A percentile compares a stretch with the other conserved stretches of the same genome.
These are phyloP conservation scores for Tephrocybe sp. DNA, from an alignment of 768 basidiomycete species.

Conservation along the genomic window DNA sequence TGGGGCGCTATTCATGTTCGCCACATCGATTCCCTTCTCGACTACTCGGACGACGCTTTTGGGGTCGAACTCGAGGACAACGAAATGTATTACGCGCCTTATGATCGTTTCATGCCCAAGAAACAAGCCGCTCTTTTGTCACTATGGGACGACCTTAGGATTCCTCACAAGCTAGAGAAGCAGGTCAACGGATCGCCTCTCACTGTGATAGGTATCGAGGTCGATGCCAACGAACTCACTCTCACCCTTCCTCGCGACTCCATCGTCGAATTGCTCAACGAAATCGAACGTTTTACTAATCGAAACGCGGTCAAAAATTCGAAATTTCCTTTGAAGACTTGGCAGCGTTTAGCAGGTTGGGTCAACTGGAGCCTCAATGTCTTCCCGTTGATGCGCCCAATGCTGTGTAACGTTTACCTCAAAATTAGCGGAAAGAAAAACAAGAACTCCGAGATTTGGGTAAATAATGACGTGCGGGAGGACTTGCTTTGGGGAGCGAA, in stretches of 20 bases:
- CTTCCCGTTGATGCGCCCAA: neutral
- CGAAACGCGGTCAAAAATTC: neutral
- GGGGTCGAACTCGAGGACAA: constrained; percentile 20
- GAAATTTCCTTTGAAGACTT: constrained; percentile 6
- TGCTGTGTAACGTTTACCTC: constrained; percentile 25
- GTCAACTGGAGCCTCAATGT: constrained; percentile 41
- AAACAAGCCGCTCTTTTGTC: no score
- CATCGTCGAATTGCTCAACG: constrained; percentile 13
- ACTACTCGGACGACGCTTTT: constrained; percentile 33
- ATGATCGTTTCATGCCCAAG: no score
- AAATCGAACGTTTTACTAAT: constrained; percentile 7
- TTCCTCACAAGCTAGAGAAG: constrained; percentile 38
- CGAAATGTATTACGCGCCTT: constrained; percentile 25
- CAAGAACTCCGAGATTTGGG: neutral
- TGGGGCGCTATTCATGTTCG: no score
- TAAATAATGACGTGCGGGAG: neutral
- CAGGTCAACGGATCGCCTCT: constrained; percentile 32
- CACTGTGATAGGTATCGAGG: constrained; percentile 36
- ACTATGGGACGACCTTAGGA: constrained; percentile 18
- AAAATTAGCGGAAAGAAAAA: neutral
- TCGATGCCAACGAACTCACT: constrained; percentile 32
- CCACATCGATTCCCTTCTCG: no score
- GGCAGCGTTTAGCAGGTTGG: constrained; percentile 32
- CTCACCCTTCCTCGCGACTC: constrained; percentile 18
- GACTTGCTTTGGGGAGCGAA: neutral